Evolutionary conservation across 371 early-diverging fungal species (phyloP), one percentile per base, ranked within the genome.

Genomic region (Mortierella sp.): DNA sequence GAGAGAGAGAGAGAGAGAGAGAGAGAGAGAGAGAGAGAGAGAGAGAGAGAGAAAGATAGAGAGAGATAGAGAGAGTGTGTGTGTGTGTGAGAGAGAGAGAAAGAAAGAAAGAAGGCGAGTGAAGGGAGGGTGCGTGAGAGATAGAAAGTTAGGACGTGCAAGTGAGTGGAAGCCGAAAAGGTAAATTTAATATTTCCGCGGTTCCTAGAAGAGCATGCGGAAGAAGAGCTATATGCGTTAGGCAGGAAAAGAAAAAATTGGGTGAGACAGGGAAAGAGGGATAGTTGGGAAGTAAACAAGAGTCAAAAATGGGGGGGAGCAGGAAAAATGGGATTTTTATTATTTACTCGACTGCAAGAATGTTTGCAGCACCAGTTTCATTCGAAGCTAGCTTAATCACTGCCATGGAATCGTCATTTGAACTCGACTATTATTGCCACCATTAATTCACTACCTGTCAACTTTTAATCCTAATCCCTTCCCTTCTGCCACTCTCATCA

Each of bases 261-360:
- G n/a, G n/a, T n/a, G n/a, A n/a, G n/a, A n/a, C n/a, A n/a, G n/a
- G n/a, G n/a, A n/a, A n/a, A n/a, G n/a, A n/a, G n/a, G n/a, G n/a
- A n/a, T n/a, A n/a, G n/a, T n/a, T n/a, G n/a, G n/a, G n/a, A n/a
- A n/a, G n/a, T n/a, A n/a, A 45, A 45, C n/a, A 45, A 45, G n/a
- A 17, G 17, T 5, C 2, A 3, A 45, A 45, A 45, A 45, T 43
- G 19, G 19, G 12, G 19, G 19, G 19, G n/a, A n/a, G n/a, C n/a
- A n/a, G n/a, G n/a, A n/a, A n/a, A n/a, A 45, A 19, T 15, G n/a
- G n/a, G 35, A 35, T 35, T 35, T 35, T 35, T 35, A 45, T 28
- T 55, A 55, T 29, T 55, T 55, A 55, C 37, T 35, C 22, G 7
- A 37, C 35, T n/a, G n/a, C 37, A 35, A 35, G 59, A 59, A 32